Evolutionary conservation across 192 early-diverging fungal genomes (phyloP), one percentile per base, ranked within the genome.

Genomic region (Mortierella antarctica): DNA sequence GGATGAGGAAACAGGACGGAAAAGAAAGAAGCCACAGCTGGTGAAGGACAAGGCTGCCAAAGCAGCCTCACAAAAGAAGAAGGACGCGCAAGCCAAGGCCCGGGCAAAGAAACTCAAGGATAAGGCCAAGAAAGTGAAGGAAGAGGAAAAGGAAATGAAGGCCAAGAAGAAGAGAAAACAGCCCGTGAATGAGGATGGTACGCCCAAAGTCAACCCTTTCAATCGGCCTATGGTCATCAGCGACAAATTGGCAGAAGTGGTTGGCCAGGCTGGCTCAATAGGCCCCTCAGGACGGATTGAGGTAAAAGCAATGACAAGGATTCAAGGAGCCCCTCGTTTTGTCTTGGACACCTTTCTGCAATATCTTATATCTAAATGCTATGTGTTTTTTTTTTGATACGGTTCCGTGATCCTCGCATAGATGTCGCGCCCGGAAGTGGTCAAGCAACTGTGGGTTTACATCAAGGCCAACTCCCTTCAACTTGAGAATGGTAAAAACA

Each of bases 371-470:
- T 45, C 6, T 45, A 53, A 45, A 10, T 40, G 20, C 17, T 17
- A 7, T 20, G 7, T 40, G 7, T 40, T 62, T 42, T 13, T 45
- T 18, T 21, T 42, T 31, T 3, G 31, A 31, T 31, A 1, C 31
- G 31, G 31, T 3, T 3, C 31, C 31, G 3, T 31, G 31, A 31
- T 2, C 3, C 31, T 31, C 31, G 31, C 31, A n/a, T 79, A 90
- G 87, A 66, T 92, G 51, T 85, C 90, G 2, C 71, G 90, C 41
- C 85, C 83, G 18, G 85, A 90, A 65, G 89, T 90, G 0, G 89
- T 91, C 31, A 91, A 91, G 73, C 72, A 75, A 3, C 62, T 91
- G 6, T 91, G 90, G 90, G 70, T 54, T 10, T 88, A 91, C 62
- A 91, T 91, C 69, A 91, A 90, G 21, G 76, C 72, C 20, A 82